phyloP scores from a whole-genome alignment of 805 yeast genomes.

The Metschnikowia matae region DNA sequence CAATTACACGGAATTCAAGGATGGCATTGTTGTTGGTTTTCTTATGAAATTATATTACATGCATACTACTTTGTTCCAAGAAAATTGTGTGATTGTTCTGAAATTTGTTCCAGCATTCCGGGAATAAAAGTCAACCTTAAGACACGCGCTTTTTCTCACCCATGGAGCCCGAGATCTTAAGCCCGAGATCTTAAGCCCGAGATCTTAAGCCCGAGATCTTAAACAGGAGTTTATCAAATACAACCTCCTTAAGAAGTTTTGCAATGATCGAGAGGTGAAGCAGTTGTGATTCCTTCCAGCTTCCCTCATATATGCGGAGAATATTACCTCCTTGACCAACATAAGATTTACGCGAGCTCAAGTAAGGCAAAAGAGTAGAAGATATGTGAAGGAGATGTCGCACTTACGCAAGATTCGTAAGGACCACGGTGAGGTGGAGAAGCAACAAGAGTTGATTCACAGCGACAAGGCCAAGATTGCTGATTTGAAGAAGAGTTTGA shows the following conservation, averaged over 20 bases:
- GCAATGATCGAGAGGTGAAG: constrained; percentile 11
- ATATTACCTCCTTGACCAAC: constrained; percentile 11
- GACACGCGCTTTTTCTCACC: not conserved
- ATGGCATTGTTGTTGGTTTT: too few relatives aligned
- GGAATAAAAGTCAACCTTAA: too few relatives aligned
- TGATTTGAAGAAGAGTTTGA: constrained; percentile 66
- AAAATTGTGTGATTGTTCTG: too few relatives aligned
- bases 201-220: too few relatives aligned
- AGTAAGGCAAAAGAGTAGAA: constrained; percentile 35
- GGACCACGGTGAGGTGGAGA: constrained; percentile 69
- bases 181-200: too few relatives aligned
- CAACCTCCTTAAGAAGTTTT: constrained; percentile 10
- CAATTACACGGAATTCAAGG: too few relatives aligned
- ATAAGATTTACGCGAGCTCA: not conserved
- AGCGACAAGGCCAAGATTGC: constrained; percentile 70
- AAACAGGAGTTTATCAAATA: constrained; percentile 6
- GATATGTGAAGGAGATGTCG: constrained; percentile 78
- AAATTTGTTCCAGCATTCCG: too few relatives aligned
- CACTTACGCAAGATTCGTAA: constrained; percentile 75
- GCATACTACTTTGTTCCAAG: too few relatives aligned
- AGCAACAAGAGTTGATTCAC: constrained; percentile 75
- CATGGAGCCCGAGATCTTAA: constrained; percentile 1
- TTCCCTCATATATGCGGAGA: constrained; percentile 12
- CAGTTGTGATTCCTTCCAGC: constrained; percentile 6
- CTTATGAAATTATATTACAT: too few relatives aligned